These are phyloP conservation scores for Aureobasidium sp. DNA, from an alignment of 2,329 filamentous ascomycete genomes.

Conservation along the genomic window DNA sequence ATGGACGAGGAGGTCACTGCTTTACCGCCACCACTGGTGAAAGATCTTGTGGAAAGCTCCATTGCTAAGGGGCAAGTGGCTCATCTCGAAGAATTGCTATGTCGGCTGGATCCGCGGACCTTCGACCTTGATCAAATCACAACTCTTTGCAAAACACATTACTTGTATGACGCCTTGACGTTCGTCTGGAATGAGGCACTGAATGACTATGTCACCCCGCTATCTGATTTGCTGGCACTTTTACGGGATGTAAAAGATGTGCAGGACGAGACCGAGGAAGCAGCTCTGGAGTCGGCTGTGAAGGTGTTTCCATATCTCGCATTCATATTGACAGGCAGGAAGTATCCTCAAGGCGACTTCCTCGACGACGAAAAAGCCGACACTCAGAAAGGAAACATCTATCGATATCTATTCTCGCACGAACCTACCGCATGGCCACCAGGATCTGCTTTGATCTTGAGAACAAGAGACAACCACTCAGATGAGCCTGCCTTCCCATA, in stretches of 20 bases:
- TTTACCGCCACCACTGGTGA: constrained; percentile 76
- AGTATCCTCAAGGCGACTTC: constrained; percentile 79
- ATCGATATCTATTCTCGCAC: constrained; percentile 89
- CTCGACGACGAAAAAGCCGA: constrained; percentile 67
- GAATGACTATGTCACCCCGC: constrained; percentile 79
- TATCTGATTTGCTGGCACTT: constrained; percentile 73
- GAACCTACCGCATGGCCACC: constrained; percentile 69
- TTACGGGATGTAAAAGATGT: constrained; percentile 51
- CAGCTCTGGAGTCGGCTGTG: constrained; percentile 44
- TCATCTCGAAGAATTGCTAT: constrained; percentile 87
- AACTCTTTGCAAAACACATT: constrained; percentile 79
- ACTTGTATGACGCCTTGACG: constrained; percentile 88
- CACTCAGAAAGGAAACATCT: constrained; percentile 78
- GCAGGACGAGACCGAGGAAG: constrained; percentile 57
- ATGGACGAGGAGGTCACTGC: constrained; percentile 66
- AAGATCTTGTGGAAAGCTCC: constrained; percentile 77
- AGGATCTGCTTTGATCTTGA: constrained; percentile 8
- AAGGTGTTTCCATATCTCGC: constrained; percentile 95
- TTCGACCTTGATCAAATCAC: constrained; percentile 94
- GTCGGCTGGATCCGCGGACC: constrained; percentile 80
- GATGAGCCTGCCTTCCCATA: constrained; percentile 76
- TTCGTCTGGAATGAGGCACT: constrained; percentile 96
- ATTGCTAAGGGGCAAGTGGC: constrained; percentile 67
- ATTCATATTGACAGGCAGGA: constrained; percentile 77
- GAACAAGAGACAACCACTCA: constrained; percentile 43